These are phyloP conservation scores for Sclerotinia nivalis DNA, from an alignment of 2,329 filamentous ascomycete species.

Conservation along the genomic window DNA sequence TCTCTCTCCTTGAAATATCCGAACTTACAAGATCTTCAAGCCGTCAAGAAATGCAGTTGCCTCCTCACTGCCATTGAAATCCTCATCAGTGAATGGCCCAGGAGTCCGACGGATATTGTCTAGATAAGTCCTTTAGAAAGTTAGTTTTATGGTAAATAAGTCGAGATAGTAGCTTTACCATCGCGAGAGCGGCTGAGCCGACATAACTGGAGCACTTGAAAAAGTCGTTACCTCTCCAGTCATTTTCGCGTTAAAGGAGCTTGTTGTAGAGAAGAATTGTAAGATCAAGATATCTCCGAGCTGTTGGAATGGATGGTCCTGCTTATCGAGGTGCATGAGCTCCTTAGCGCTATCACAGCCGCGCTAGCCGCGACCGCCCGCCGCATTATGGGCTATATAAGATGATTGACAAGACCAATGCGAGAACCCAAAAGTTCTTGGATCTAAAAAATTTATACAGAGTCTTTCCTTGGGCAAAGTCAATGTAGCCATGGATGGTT, in stretches of 20 bases:
- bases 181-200: constrained; percentile 21
- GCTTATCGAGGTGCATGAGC: constrained; percentile 30
- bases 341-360: constrained; percentile 24
- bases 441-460: not conserved
- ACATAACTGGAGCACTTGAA: not conserved
- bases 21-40: constrained; percentile 70
- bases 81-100: constrained; percentile 79
- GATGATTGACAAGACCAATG: not conserved
- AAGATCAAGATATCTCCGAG: not conserved
- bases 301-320: constrained; percentile 3
- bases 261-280: not conserved
- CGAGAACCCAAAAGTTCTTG: not conserved
- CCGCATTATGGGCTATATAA: not conserved
- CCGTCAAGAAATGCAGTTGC: constrained; percentile 59
- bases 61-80: constrained; percentile 49
- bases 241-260: not conserved
- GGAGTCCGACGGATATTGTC: constrained; percentile 74
- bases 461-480: not conserved
- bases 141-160: not conserved
- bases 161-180: constrained; percentile 30
- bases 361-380: constrained; percentile 13
- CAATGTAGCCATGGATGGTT: constrained; percentile 48
- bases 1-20: not conserved
- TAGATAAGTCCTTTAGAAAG: constrained; percentile 72
- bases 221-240: not conserved